These are phyloP conservation scores for Ophiobolus disseminans DNA, from an alignment of 2,329 filamentous ascomycete genomes.

Conservation along the genomic window DNA sequence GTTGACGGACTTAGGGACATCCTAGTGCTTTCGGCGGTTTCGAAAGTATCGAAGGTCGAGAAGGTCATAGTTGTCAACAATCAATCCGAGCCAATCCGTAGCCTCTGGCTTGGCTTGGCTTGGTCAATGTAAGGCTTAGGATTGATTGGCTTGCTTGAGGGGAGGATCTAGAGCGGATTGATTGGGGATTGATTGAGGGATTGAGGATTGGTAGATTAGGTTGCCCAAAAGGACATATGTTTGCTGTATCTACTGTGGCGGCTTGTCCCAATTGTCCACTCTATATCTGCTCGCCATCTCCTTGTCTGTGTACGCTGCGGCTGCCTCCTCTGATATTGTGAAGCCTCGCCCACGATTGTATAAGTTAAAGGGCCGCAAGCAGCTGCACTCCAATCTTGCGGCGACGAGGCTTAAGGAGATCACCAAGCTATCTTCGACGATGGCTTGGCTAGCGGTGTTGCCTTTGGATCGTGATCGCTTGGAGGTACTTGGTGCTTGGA, in stretches of 20 bases:
- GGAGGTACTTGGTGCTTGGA: background rate
- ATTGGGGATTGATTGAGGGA: constrained; percentile 2
- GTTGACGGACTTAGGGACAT: too few relatives aligned
- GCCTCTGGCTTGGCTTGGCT: constrained; percentile 2
- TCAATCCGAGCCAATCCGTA: constrained; percentile 1
- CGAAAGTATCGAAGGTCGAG: too few relatives aligned
- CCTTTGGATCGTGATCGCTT: background rate
- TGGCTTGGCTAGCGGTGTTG: background rate
- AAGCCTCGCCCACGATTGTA: constrained; percentile 3
- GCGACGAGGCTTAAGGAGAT: background rate
- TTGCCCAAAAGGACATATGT: constrained; percentile 1
- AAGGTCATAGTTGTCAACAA: background rate
- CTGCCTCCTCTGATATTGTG: constrained; percentile 4
- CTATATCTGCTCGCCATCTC: constrained; percentile 1
- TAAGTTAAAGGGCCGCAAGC: constrained; percentile 2
- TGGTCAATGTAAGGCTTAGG: background rate
- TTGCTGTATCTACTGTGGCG: background rate
- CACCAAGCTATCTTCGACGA: background rate
- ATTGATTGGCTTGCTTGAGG: constrained; percentile 4
- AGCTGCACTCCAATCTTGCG: background rate
- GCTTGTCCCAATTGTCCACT: constrained; percentile 4
- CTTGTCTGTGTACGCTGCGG: background rate
- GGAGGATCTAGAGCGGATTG: constrained; percentile 1
- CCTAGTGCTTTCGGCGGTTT: too few relatives aligned
- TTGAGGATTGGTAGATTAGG: constrained; percentile 3